Evolutionary conservation across 108 stramenopile genomes (phyloP).

Genomic region (Cyclostephanos tholiformis): DNA sequence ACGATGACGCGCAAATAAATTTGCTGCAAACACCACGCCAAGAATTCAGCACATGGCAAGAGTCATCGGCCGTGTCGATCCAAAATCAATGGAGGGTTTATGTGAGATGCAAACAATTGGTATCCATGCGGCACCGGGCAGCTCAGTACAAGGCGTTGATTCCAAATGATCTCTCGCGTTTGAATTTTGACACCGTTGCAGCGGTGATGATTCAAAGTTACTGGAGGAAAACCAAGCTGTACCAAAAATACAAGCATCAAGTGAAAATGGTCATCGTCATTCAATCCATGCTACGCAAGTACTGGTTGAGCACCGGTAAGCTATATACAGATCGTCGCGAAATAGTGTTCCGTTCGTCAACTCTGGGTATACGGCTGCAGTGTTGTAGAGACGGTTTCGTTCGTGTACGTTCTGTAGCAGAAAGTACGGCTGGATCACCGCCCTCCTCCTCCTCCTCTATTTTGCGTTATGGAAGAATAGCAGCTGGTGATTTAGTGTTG

Average conservation of each 20-base stretch:
- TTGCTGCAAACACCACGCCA: background rate
- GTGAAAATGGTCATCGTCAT: slow-evolving; percentile 9
- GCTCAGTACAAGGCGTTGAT: background rate
- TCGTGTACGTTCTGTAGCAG: slow-evolving; percentile 3
- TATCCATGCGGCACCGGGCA: background rate
- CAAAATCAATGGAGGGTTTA: background rate
- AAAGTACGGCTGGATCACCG: background rate
- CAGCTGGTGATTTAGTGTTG: background rate
- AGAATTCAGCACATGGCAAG: background rate
- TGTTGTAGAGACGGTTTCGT: background rate
- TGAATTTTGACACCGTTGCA: background rate
- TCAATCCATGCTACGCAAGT: slow-evolving; percentile 15
- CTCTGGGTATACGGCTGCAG: slow-evolving; percentile 1
- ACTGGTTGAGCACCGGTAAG: background rate
- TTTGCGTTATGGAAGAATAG: background rate
- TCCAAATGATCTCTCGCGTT: background rate
- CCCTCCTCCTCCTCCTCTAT: background rate
- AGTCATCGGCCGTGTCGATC: background rate
- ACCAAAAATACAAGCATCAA: background rate
- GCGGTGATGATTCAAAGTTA: background rate
- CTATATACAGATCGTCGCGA: slow-evolving; percentile 13
- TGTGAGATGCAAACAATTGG: background rate
- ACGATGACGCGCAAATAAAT: background rate
- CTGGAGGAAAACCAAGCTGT: background rate
- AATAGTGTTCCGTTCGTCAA: background rate